Conservation (phyloP, 2,329 filamentous ascomycete genomes). For the Mycosphaerella arachidis region DNA sequence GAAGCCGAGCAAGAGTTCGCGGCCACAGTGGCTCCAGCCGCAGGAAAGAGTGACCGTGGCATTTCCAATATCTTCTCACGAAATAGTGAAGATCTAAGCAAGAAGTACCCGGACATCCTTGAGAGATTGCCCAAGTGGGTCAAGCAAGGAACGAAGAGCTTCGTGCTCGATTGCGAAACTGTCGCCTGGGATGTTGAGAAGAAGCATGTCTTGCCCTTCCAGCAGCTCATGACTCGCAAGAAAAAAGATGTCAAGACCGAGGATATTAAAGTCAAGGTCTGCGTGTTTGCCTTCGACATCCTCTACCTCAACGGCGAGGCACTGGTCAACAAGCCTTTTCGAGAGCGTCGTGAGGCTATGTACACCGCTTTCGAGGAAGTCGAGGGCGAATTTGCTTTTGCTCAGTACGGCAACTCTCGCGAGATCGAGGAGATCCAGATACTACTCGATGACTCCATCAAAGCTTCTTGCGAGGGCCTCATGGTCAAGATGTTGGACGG, state of each 20-base stretch:
- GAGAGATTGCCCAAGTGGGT: constrained; percentile 85
- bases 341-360: constrained; percentile 75
- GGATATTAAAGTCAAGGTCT: constrained; percentile 95
- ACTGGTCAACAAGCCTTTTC: constrained; percentile 79
- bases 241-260: constrained; percentile 94
- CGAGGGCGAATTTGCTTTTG: constrained; percentile 89
- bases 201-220: constrained; percentile 95
- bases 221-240: constrained; percentile 97
- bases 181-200: constrained; percentile 93
- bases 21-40: constrained; percentile 52
- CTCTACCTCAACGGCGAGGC: constrained; percentile 89
- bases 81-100: constrained; percentile 94
- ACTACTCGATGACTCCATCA: constrained; percentile 90
- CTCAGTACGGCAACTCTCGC: constrained; percentile 78
- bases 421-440: constrained; percentile 90
- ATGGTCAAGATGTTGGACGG: constrained; percentile 99
- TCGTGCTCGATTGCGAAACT: constrained; percentile 97
- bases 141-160: constrained; percentile 83
- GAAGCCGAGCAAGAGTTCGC: constrained; percentile 68
- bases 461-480: constrained; percentile 90
- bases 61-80: constrained; percentile 92
- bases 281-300: constrained; percentile 93
- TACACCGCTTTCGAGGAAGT: constrained; percentile 66
- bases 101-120: constrained; percentile 95
- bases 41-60: constrained; percentile 65